A percentile compares a stretch with the other conserved stretches of the same genome.
Evolutionary conservation across 768 basidiomycete genomes (phyloP).

Genomic region (Suillus hirtellus): DNA sequence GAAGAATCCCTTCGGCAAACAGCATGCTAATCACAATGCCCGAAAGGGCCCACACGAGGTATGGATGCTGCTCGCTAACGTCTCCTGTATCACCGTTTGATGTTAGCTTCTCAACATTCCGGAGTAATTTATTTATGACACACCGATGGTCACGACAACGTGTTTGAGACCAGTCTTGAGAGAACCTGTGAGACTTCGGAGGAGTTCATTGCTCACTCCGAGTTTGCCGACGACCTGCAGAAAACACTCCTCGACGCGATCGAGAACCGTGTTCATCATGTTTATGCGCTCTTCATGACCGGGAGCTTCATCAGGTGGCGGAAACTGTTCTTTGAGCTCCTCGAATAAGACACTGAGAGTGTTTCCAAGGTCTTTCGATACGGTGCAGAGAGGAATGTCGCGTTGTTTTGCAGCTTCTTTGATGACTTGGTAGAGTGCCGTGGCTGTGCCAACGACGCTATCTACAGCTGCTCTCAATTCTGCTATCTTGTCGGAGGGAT

Average conservation of each 20-base stretch:
- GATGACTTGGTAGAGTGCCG: not conserved
- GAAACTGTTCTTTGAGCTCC: slow-evolving; percentile 28
- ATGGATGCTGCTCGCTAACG: slow-evolving; percentile 37
- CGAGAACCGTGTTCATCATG: slow-evolving; percentile 25
- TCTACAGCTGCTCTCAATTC: not conserved
- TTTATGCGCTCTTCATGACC: slow-evolving; percentile 27
- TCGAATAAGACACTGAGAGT: slow-evolving; percentile 20
- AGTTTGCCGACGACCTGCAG: slow-evolving; percentile 22
- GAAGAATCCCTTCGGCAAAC: slow-evolving; percentile 23
- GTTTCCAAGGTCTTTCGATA: slow-evolving; percentile 23
- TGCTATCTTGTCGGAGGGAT: not conserved
- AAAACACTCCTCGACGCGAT: slow-evolving; percentile 28
- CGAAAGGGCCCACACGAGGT: slow-evolving; percentile 27
- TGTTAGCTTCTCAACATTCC: not conserved
- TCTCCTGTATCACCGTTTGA: slow-evolving; percentile 30
- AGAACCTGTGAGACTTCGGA: slow-evolving; percentile 21
- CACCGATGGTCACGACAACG: slow-evolving; percentile 28
- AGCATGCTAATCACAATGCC: slow-evolving; percentile 17
- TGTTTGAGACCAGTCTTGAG: slow-evolving; percentile 27
- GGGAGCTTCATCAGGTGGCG: slow-evolving; percentile 33
- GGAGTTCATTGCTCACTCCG: slow-evolving; percentile 26
- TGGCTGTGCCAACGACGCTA: not conserved
- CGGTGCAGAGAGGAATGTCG: slow-evolving; percentile 13
- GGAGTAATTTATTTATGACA: not conserved
- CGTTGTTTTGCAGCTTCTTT: not conserved